Evolutionary conservation across 2,329 filamentous ascomycete genomes (phyloP), one percentile per base, ranked within the genome.

Genomic region (Fusarium sp.): DNA sequence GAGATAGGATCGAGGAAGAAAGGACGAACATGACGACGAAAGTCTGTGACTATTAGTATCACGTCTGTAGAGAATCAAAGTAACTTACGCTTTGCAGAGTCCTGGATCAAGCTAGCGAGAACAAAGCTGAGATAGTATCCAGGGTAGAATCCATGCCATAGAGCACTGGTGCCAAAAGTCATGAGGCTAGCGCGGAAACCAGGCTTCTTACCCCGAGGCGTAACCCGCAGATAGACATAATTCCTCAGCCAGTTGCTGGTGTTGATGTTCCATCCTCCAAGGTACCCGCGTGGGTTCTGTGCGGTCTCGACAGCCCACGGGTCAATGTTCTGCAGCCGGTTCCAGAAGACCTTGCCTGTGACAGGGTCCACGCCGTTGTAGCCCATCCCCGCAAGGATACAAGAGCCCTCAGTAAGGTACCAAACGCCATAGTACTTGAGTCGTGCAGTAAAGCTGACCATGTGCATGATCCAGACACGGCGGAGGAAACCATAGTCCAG

Each of bases 71-170:
- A 5, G 32, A 13, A 23, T 7, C 6, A 25, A 30, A 30, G n/a
- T 7, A 28, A 86, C 91, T 79, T 85, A 98, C 94, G 94, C 84
- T 99, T 99, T 58, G 96, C 94, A 20, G 91, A 91, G 4, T 94
- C 98, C 78, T 99, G 96, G 30, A 98, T 88, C 72, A 99, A 92
- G 66, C 93, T 94, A 2, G 93, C 96, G 10, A 98, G 86, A 42
- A 98, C 82, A 76, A 99, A 99, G 7, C 92, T 87, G 65, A 99
- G 82, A 79, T 98, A 98, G 80, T 99, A 99, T 8, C 96, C 96
- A 0, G 96, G 95, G 73, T 97, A 97, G 81, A 99, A 99, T 30
- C 96, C 96, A 77, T 99, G 96, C 96, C 96, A 99, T 72, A 98
- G 91, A 5, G 96, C 95, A 76, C 94, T 97, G 21, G 96, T 98